Evolutionary conservation across 2,329 filamentous ascomycete genomes (phyloP).

Genomic region (Epichloe sibirici): DNA sequence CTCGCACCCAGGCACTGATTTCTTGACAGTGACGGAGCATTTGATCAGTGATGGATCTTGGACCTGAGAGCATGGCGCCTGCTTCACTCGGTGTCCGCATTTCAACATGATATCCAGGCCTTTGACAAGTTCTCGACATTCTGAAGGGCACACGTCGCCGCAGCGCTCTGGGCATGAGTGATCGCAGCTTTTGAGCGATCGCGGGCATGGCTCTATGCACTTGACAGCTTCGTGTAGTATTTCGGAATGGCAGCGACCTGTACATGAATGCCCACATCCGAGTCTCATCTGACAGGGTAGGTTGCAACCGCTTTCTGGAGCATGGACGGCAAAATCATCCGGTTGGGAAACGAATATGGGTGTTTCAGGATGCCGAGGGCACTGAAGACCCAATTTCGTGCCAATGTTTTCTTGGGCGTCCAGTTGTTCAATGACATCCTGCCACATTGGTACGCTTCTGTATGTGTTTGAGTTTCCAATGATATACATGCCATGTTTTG

Average conservation of each 20-base stretch:
- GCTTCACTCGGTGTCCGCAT: not conserved
- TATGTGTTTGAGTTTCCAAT: constrained; percentile 55
- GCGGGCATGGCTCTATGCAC: constrained; percentile 32
- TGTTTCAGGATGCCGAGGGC: constrained; percentile 45
- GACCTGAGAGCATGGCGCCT: constrained; percentile 24
- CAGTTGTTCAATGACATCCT: constrained; percentile 42
- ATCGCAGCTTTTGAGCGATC: constrained; percentile 27
- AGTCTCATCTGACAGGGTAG: constrained; percentile 36
- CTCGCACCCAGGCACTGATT: constrained; percentile 38
- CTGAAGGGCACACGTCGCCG: not conserved
- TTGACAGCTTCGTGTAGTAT: constrained; percentile 32
- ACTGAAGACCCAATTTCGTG: constrained; percentile 37
- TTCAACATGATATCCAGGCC: not conserved
- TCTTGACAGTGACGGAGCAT: constrained; percentile 35
- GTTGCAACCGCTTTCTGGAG: constrained; percentile 52
- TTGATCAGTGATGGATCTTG: constrained; percentile 33
- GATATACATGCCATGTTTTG: constrained; percentile 58
- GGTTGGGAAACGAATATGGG: constrained; percentile 37
- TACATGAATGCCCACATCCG: constrained; percentile 35
- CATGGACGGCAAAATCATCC: constrained; percentile 42
- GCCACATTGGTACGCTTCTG: constrained; percentile 49
- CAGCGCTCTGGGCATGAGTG: constrained; percentile 10
- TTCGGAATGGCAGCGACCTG: constrained; percentile 33
- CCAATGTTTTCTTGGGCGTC: constrained; percentile 34
- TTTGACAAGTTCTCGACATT: not conserved